Base-by-base conservation (phyloP, 2,329 filamentous ascomycete genomes). In the Canariomyces notabilis region DNA sequence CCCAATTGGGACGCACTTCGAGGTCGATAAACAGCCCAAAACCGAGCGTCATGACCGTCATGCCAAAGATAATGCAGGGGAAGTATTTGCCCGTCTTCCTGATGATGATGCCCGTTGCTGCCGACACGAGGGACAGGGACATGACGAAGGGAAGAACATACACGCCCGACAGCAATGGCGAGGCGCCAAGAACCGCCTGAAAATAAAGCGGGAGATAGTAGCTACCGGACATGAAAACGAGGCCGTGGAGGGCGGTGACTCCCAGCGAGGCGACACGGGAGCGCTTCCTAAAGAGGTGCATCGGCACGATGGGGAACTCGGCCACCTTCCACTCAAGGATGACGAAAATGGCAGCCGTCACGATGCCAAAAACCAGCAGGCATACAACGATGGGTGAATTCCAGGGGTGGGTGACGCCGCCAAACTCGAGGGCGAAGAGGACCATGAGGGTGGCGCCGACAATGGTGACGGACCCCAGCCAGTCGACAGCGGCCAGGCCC, bases 151-250 rank as follows among this genome's bases (percentile, higher is more conserved):
- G 82, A 0, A 88, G 68, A 2, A 85, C 70, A 11, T 84, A 73
- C 0, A 83, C 60, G 4, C 76, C 76, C 0, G 80, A 85, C n/a
- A 70, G 68, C 26, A 85, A 66, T 0, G 83, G 80, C 0, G 73
- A 73, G 1, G 77, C 78, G 41, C 74, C 73, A 2, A 82, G 73
- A 0, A 83, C 83, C 2, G 80, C 75, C 60, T 90, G 86, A 44
- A 87, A 82, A 64, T 83, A 89, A 0, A 89, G 71, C 0, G 86
- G 86, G 20, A 89, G 69, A 57, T 85, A 89, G 64, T 87, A 89
- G 40, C 80, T 77, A 1, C 73, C 73, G 0, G 75, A 78, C 33
- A 85, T 82, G 62, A 84, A 85, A 26, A 80, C 75, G 57, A 81
- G 68, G 0, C 66, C 67, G 49, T 77, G 72, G 46, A 69, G 67